These are phyloP conservation scores for Phoenix dactylifera DNA, from an alignment of 176 grass and related monocot species.

Conservation along the genomic window DNA sequence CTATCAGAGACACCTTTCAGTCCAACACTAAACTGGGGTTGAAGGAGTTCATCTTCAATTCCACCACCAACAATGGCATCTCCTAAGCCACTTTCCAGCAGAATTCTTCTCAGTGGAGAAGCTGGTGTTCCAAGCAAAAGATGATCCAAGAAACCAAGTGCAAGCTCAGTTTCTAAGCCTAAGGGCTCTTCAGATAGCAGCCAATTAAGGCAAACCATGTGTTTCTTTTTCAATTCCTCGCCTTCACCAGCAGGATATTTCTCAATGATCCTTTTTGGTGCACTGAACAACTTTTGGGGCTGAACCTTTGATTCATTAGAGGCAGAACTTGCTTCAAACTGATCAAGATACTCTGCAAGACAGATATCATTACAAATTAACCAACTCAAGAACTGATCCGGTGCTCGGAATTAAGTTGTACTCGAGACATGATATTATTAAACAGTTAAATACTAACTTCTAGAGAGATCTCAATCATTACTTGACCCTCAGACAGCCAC, in stretches of 20 bases:
- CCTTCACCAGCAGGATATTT: constrained; percentile 83
- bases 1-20: constrained; percentile 84
- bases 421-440: no score
- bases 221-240: constrained; percentile 82
- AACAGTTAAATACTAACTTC: no score
- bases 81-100: constrained; percentile 88
- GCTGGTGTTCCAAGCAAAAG: constrained; percentile 91
- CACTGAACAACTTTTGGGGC: constrained; percentile 79
- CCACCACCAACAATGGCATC: constrained; percentile 92
- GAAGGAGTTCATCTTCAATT: constrained; percentile 95
- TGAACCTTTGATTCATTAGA: constrained; percentile 74
- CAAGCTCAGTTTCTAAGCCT: constrained; percentile 75
- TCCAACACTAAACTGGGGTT: constrained; percentile 89
- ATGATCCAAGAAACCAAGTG: constrained; percentile 84
- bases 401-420: no score
- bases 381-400: no score
- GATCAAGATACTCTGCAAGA: constrained; percentile 78
- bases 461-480: no score
- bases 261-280: constrained; percentile 60
- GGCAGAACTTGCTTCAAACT: constrained; percentile 68
- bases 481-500: no score
- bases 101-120: constrained; percentile 77
- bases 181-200: constrained; percentile 76
- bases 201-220: constrained; percentile 96
- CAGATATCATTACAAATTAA: neutral